Percentiles rank a stretch among this genome's conserved stretches.
These are phyloP conservation scores for Erodium moschatum DNA, from an alignment of 441 rosid genomes.

Conservation along the genomic window DNA sequence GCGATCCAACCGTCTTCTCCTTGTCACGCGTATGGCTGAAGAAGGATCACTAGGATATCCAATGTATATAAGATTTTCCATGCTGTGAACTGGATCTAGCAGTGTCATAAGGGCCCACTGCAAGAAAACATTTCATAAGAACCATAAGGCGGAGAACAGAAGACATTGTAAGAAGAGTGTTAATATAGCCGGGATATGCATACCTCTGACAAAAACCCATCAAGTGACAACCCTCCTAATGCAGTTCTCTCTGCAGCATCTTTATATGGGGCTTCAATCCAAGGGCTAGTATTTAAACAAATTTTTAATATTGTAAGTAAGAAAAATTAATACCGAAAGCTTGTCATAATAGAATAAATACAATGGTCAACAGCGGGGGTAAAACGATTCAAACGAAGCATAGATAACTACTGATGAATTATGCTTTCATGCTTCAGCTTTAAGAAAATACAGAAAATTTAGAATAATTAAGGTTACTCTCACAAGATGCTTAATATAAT, in stretches of 20 bases:
- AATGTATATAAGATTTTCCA: constrained; percentile 54
- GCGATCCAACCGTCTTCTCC: constrained; percentile 47
- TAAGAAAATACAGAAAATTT: no score
- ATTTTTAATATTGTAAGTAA: constrained; percentile 13
- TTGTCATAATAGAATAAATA: no score
- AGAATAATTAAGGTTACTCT: no score
- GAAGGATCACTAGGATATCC: constrained; percentile 54
- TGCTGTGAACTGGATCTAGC: constrained; percentile 39
- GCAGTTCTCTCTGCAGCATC: constrained; percentile 51
- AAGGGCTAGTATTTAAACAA: constrained; percentile 40
- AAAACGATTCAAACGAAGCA: no score
- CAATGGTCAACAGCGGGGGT: no score
- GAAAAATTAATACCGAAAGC: no score
- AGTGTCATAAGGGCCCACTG: constrained; percentile 71
- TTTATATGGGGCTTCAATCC: constrained; percentile 48
- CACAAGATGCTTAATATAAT: no score
- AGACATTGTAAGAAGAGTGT: not conserved
- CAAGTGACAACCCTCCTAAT: constrained; percentile 39
- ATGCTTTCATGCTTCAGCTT: no score
- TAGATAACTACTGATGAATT: no score
- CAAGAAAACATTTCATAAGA: constrained; percentile 19
- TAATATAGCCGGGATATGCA: constrained; percentile 21
- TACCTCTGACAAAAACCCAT: constrained; percentile 54
- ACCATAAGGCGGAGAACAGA: not conserved
- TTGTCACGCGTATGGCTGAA: constrained; percentile 42